Conservation (phyloP, 306 rosid species). For the Luffa acutangula region DNA sequence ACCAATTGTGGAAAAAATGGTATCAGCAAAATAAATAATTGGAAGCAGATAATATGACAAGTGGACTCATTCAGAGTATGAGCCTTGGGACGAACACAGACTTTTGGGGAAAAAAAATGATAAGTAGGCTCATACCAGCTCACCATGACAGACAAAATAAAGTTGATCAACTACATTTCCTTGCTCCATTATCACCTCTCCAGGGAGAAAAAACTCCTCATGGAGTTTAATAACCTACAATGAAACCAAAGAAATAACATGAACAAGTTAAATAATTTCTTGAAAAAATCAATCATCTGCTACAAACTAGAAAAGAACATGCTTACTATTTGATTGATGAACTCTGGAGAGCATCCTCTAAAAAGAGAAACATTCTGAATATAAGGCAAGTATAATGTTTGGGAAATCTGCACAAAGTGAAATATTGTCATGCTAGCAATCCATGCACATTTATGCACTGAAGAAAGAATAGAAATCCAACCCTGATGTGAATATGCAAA, state of each 20-base stretch:
- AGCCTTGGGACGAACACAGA: no score
- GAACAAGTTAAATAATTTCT: background rate
- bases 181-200: conserved; percentile 83
- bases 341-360: conserved; percentile 70
- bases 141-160: conserved; percentile 83
- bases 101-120: background rate
- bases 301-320: background rate
- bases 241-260: conserved; percentile 8
- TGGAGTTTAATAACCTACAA: conserved; percentile 71
- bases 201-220: conserved; percentile 95
- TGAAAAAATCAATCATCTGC: background rate
- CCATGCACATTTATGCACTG: background rate
- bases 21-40: background rate
- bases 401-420: conserved; percentile 57
- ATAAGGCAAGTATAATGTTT: conserved; percentile 56
- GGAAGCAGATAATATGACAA: background rate
- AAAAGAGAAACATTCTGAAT: conserved; percentile 56
- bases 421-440: background rate
- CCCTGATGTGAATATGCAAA: background rate
- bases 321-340: conserved; percentile 90
- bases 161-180: conserved; percentile 91
- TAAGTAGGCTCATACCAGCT: conserved; percentile 50
- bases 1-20: background rate
- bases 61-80: background rate
- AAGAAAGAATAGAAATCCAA: background rate